Conservation (phyloP, 306 rosid species). For the Citrullus amarus region DNA sequence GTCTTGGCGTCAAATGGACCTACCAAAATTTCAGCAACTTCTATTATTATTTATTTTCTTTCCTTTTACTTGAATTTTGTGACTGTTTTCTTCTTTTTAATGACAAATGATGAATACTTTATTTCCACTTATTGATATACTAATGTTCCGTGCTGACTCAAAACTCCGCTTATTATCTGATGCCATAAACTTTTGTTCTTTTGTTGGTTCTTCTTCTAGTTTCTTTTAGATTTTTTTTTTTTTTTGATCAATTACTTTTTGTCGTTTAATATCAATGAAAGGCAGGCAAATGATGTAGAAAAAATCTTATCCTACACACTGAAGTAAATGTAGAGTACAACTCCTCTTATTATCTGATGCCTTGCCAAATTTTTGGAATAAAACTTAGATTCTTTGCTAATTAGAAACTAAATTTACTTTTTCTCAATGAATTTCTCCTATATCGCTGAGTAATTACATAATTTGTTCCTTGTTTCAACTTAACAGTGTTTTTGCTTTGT, state of each 20-base stretch:
- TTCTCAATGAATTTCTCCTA: background rate
- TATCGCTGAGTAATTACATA: background rate
- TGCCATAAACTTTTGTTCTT: slow-evolving; percentile 6
- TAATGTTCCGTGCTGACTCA: slow-evolving; percentile 49
- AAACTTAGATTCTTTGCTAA: no score
- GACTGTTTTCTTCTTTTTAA: background rate
- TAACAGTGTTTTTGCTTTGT: no score
- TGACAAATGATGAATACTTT: slow-evolving; percentile 46
- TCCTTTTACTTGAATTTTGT: background rate
- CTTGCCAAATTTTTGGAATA: background rate
- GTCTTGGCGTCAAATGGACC: slow-evolving; percentile 81
- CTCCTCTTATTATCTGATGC: slow-evolving; percentile 89
- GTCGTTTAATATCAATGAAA: background rate
- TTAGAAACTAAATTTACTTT: background rate
- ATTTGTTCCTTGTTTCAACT: background rate
- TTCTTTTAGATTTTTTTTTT: background rate
- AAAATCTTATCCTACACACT: slow-evolving; percentile 63
- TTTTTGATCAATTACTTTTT: background rate
- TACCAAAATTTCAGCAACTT: slow-evolving; percentile 14
- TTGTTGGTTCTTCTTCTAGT: background rate
- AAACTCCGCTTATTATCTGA: slow-evolving; percentile 38
- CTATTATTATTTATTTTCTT: background rate
- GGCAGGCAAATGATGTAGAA: slow-evolving; percentile 47
- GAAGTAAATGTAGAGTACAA: slow-evolving; percentile 45
- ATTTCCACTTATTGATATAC: slow-evolving; percentile 88